Evolutionary conservation across 1,139 yeast species (phyloP).

Genomic region (Hemisphaericaspora lyxosophila): DNA sequence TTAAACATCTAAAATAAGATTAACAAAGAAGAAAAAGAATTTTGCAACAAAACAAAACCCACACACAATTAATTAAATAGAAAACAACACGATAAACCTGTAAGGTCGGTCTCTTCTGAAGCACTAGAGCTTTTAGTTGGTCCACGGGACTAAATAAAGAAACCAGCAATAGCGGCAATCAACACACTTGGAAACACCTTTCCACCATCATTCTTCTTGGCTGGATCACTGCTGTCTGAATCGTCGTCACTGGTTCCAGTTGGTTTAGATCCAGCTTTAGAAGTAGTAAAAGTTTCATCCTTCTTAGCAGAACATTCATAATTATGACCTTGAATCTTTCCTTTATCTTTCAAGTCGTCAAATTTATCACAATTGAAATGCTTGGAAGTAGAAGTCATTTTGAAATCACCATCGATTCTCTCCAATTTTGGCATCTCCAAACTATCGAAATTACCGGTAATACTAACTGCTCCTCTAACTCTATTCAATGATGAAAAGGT

Average conservation of each 20-base stretch:
- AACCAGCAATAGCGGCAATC: conserved; percentile 6
- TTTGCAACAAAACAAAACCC: no score
- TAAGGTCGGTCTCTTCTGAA: no score
- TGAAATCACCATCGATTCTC: conserved; percentile 47
- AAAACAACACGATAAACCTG: no score
- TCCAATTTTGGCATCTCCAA: conserved; percentile 39
- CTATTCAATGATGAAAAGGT: conserved; percentile 32
- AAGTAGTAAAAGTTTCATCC: conserved; percentile 16
- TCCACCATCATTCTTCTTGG: conserved; percentile 8
- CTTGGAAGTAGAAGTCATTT: conserved; percentile 35
- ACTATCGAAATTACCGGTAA: conserved; percentile 41
- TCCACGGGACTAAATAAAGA: no score
- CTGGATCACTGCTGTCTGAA: background rate
- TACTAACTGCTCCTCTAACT: conserved; percentile 45
- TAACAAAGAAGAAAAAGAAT: no score
- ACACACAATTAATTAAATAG: no score
- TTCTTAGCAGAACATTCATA: conserved; percentile 33
- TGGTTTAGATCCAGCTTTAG: conserved; percentile 16
- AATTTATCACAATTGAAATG: conserved; percentile 41
- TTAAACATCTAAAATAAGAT: no score
- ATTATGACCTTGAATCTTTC: conserved; percentile 47
- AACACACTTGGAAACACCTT: conserved; percentile 8
- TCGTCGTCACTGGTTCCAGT: background rate
- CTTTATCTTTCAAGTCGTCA: conserved; percentile 30
- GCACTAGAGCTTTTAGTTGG: no score